Evolutionary conservation across 2,329 filamentous ascomycete genomes (phyloP).

Genomic region (Fusarium ambrosium): DNA sequence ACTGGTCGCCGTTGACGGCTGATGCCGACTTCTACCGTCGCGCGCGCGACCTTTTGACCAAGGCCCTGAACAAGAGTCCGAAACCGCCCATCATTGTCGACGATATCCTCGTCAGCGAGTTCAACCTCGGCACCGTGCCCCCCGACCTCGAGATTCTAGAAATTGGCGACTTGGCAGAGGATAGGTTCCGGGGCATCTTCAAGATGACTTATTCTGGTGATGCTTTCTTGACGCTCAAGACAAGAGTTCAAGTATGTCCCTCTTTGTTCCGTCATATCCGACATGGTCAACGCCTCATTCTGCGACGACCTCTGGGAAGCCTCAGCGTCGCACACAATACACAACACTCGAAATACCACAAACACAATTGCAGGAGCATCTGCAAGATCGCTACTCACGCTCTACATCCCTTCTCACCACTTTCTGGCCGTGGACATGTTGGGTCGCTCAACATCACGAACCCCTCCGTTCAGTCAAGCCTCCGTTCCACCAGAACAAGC

Average conservation of each 20-base stretch:
- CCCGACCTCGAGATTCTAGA: constrained; percentile 97
- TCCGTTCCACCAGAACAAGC: constrained; percentile 12
- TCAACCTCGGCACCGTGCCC: constrained; percentile 95
- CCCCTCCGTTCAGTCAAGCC: constrained; percentile 9
- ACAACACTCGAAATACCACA: constrained; percentile 7
- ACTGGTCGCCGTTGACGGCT: constrained; percentile 99
- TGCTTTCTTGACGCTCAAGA: constrained; percentile 94
- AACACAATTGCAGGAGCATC: background rate
- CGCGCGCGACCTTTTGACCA: constrained; percentile 93
- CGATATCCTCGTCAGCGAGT: constrained; percentile 97
- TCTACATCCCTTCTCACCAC: background rate
- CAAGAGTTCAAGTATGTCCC: constrained; percentile 84
- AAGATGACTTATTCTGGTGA: constrained; percentile 99
- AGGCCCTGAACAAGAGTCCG: constrained; percentile 95
- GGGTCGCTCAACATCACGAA: background rate
- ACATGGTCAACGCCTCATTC: background rate
- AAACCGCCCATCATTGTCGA: constrained; percentile 99
- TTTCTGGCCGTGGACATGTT: constrained; percentile 3
- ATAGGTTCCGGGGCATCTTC: constrained; percentile 97
- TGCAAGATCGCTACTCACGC: background rate
- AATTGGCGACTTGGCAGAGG: constrained; percentile 96
- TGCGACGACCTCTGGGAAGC: constrained; percentile 6
- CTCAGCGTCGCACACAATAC: constrained; percentile 5
- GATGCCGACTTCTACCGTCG: constrained; percentile 92
- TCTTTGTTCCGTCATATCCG: constrained; percentile 18